Conservation (phyloP, 768 basidiomycete genomes). For the Lactifluus volemus region DNA sequence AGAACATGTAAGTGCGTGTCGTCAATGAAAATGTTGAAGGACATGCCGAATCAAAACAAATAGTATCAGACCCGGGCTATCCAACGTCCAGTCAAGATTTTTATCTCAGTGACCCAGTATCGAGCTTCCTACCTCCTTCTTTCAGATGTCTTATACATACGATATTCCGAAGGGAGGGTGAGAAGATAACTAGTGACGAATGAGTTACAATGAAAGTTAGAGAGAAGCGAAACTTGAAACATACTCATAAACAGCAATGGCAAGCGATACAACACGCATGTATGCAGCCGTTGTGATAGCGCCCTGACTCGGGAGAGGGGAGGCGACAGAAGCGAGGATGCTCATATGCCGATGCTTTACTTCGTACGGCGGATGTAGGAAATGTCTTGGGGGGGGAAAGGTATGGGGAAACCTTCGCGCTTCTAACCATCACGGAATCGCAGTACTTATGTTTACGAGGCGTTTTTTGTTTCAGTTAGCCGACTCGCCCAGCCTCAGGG, state of each 20-base stretch:
- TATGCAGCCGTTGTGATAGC: conserved; percentile 3
- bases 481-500: no score
- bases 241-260: conserved; percentile 18
- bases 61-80: conserved; percentile 12
- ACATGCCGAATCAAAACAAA: conserved; percentile 16
- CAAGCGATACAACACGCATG: conserved; percentile 11
- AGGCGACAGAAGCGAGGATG: no score
- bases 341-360: not conserved
- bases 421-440: not conserved
- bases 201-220: not conserved
- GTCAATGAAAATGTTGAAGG: not conserved
- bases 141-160: conserved; percentile 8
- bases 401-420: not conserved
- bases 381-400: not conserved
- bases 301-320: not conserved
- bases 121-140: not conserved
- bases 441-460: not conserved
- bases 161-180: conserved; percentile 17
- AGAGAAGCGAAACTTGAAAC: not conserved
- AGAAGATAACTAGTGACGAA: conserved; percentile 4
- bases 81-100: not conserved
- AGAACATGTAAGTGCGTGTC: not conserved
- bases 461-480: no score
- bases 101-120: not conserved
- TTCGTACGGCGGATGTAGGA: not conserved